Evolutionary conservation across 129 eudicot genomes (phyloP), one percentile per base, ranked within the genome.

Genomic region (Pseudognaphalium luteoalbum): DNA sequence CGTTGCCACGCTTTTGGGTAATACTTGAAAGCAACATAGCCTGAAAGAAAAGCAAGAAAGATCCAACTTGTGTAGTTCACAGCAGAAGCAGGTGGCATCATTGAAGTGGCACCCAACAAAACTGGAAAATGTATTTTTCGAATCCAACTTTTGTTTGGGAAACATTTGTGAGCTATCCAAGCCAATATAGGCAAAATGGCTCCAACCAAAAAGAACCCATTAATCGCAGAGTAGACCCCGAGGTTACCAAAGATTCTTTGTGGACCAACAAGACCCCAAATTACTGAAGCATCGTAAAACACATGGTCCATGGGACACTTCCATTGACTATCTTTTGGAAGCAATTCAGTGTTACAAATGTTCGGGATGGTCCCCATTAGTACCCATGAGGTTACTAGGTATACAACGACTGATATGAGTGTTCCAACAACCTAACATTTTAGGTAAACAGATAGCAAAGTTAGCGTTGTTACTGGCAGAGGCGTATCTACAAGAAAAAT

Each of bases 221-320:
- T 88, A 21, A 88, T 35, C 19, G 73, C 66, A 1, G 84, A 54
- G 88, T 91, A 91, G 21, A 77, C 75, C 1, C 97, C 93, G 17
- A 85, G 87, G 80, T 81, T 61, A 2, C 93, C 97, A n/a, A 91
- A 88, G 35, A 91, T 85, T 37, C 95, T 80, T 66, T 83, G 86
- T 9, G 92, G 96, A 0, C 97, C 97, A 9, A 91, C 89, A 0
- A 91, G 86, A 19, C 93, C 91, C 93, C 90, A 90, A 6, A 90
- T 83, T 47, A 90, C 82, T 0, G 96, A 90, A 29, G 96, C 92
- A 7, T 76, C 82, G 25, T 83, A 89, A 82, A 89, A 89, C 44
- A 73, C 84, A 0, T 66, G 83, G 96, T 89, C 96, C 78, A 29
- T 72, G 14, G 88, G 86, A 41, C 92, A 89, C 50, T 67, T 86